Conservation (phyloP, 441 rosid species). For the Erodium moschatum region DNA sequence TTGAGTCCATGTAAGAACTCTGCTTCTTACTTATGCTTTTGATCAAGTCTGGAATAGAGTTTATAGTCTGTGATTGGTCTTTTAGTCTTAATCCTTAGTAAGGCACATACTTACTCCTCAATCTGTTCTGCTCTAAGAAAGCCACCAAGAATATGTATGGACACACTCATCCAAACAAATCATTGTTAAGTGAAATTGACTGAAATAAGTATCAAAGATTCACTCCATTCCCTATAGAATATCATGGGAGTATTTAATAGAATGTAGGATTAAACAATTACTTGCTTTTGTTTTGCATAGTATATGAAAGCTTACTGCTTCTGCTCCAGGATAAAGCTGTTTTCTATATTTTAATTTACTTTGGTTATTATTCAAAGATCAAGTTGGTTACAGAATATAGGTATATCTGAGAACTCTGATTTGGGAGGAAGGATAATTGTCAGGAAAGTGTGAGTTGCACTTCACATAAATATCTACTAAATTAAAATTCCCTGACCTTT, state of each 20-base stretch:
- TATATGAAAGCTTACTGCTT: not conserved
- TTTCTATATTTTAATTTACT: not conserved
- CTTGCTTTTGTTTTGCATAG: not conserved
- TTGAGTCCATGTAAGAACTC: not conserved
- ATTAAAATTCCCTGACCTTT: conserved; percentile 2
- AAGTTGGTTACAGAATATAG: conserved; percentile 10
- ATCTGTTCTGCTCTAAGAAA: not conserved
- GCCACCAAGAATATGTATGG: not conserved
- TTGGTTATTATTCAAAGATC: not conserved
- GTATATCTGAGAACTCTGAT: not conserved
- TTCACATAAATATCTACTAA: not conserved
- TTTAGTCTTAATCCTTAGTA: not conserved
- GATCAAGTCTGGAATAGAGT: not conserved
- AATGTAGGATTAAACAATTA: not conserved
- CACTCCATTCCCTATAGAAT: not conserved
- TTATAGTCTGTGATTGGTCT: not conserved
- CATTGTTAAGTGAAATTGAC: not conserved
- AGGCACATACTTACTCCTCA: not conserved
- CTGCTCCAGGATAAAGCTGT: not conserved
- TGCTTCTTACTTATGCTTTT: not conserved
- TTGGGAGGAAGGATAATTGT: not conserved
- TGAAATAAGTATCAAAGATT: not conserved
- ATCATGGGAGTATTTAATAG: not conserved
- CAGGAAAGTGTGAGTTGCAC: conserved; percentile 6
- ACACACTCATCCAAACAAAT: not conserved